phyloP scores from a whole-genome alignment of 176 grass and related monocot species.

The Urochloa ruziziensis region DNA sequence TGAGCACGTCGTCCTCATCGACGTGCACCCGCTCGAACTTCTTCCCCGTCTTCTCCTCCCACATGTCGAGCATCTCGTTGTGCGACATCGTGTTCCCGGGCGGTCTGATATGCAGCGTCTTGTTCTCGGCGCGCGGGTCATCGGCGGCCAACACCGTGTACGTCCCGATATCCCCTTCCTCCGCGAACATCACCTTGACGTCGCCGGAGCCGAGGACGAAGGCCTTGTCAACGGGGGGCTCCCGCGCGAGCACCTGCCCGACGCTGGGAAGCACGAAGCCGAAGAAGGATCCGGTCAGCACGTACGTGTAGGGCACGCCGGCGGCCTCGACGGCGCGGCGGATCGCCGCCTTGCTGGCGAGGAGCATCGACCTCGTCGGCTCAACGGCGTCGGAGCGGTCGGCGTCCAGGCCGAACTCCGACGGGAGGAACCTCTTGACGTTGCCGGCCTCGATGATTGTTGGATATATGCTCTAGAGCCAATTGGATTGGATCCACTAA shows the following conservation, averaged over 20 bases:
- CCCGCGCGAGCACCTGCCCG: conserved; percentile 9
- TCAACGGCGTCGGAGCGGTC: conserved; percentile 39
- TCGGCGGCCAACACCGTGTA: conserved; percentile 56
- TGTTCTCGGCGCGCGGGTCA: conserved; percentile 48
- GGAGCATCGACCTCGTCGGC: conserved; percentile 27
- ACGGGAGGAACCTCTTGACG: conserved; percentile 61
- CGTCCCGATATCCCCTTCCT: conserved; percentile 50
- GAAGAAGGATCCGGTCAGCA: conserved; percentile 31
- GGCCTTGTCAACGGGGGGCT: conserved; percentile 36
- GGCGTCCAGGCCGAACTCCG: conserved; percentile 50
- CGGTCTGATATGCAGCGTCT: conserved; percentile 37
- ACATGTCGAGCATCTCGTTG: conserved; percentile 52
- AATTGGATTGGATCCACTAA: too few species aligned
- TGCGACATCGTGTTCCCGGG: conserved; percentile 47
- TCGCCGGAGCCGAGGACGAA: conserved; percentile 52
- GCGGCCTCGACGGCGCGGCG: conserved; percentile 50
- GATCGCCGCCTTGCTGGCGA: conserved; percentile 37
- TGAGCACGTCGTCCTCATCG: conserved; percentile 48
- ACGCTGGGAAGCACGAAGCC: conserved; percentile 40
- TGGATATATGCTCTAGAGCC: too few species aligned
- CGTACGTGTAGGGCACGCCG: conserved; percentile 50
- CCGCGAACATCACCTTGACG: conserved; percentile 33
- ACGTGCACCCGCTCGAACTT: conserved; percentile 34
- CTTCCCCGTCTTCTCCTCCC: conserved; percentile 60
- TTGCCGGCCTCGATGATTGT: conserved; percentile 57